Base-by-base conservation (phyloP, 805 yeast species). In the Ogataea pini region DNA sequence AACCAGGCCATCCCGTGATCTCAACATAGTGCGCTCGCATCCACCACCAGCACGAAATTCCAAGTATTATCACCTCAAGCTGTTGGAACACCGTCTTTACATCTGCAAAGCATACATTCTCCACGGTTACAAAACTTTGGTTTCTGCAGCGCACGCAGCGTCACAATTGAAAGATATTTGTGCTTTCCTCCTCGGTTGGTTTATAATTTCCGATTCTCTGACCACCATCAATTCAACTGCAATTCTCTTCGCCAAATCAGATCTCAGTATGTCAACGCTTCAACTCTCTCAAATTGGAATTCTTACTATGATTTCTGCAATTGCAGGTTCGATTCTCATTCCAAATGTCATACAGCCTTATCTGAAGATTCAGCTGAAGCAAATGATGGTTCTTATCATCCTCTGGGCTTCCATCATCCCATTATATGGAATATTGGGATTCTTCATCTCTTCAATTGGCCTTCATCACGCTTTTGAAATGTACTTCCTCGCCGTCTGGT, bases 171-270 rank as follows among this genome's bases (percentile, higher is more conserved):
- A 72, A 52, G 92, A 86, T 56, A 86, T 87, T 16, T 71, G 79
- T n/a, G 74, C 79, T 10, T 86, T 83, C 55, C 66, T 86, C 8
- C 41, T 79, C 0, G 90, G 88, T 1, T 86, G 95, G 95, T 86
- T 86, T 56, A 75, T 87, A 37, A 71, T 86, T 2, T 80, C 88
- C 17, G 95, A 87, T 60, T 82, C 89, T 0, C 69, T 85, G 9
- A 85, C 91, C 1, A 87, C 94, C 0, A 86, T 86, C 47, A 86
- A 86, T 62, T 82, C 90, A 0, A 83, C 94, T 0, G 92, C 94
- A 0, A 80, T 87, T 25, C 62, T 86, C 32, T 86, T 86, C 68
- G 88, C 94, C 2, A 81, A 82, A 44, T 78, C 87, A 0, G 85
- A 86, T 51, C 66, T 86, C 20, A 71, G 75, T 34, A 87, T 86